phyloP scores from a whole-genome alignment of 495 filamentous ascomycete species.

The Penicillium macrosclerotiorum region DNA sequence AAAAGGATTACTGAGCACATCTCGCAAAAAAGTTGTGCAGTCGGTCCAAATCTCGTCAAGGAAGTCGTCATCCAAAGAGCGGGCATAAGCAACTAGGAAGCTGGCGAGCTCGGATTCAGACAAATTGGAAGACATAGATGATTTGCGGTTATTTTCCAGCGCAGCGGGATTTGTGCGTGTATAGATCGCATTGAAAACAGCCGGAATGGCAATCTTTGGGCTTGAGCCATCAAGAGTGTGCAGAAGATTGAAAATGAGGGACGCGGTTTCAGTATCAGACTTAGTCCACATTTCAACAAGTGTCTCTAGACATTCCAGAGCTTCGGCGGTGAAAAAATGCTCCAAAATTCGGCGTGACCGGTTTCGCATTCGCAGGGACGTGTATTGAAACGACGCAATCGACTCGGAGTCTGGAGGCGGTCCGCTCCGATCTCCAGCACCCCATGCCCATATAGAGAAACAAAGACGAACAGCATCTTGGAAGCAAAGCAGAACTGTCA shows the following conservation, averaged over 20 bases:
- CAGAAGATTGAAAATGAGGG: constrained; percentile 72
- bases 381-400: constrained; percentile 82
- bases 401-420: constrained; percentile 63
- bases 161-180: constrained; percentile 83
- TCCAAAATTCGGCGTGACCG: constrained; percentile 84
- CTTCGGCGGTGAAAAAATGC: constrained; percentile 88
- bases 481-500: constrained; percentile 94
- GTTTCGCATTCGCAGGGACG: constrained; percentile 83
- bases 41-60: constrained; percentile 99
- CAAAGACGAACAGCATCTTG: constrained; percentile 91
- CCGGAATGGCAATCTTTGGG: constrained; percentile 89
- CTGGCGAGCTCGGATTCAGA: constrained; percentile 78
- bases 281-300: constrained; percentile 77
- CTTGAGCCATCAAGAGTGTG: constrained; percentile 89
- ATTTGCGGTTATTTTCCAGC: constrained; percentile 76
- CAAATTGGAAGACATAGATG: constrained; percentile 79
- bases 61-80: constrained; percentile 92
- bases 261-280: constrained; percentile 36
- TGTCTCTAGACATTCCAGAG: constrained; percentile 92
- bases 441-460: constrained; percentile 95
- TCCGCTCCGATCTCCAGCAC: constrained; percentile 57
- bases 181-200: constrained; percentile 96
- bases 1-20: constrained; percentile 90
- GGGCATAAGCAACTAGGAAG: constrained; percentile 86
- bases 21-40: constrained; percentile 85